Base-by-base conservation (phyloP, 257 asterid genomes). In the Rubia yunnanensis region DNA sequence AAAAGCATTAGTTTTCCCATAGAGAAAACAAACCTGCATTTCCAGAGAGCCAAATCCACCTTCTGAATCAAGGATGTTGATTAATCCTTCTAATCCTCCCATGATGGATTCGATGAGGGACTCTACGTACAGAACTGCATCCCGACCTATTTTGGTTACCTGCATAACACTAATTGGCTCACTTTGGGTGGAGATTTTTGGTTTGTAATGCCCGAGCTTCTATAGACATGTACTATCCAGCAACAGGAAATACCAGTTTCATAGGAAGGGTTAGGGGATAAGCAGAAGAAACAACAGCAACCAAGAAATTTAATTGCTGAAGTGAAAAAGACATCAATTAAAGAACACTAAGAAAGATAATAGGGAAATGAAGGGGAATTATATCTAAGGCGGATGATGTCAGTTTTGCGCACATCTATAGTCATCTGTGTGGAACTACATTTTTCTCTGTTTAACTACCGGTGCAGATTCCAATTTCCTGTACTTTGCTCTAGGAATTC, bases 31-130 rank as follows among this genome's bases (percentile, higher is more conserved):
- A 75, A 92, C 99, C 99, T 90, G 97, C 88, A 81, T 86, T 83
- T 94, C 99, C 72, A 94, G 81, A 56, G 97, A 86, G 64, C 99
- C 97, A 81, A 94, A 94, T 74, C 99, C 99, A 73, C 97, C 99
- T 76, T 90, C 99, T 1, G 99, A 94, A 78, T 94, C 96, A 3
- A 94, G 99, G 70, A 94, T 94, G 82, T 94, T 94, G 73, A 94
- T 86, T 70, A 94, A 82, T 66, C 99, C 99, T 82, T 94, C 99
- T 75, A 90, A 79, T 66, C 97, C 99, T 76, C 97, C 96, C 97
- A 90, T 90, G 81, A 94, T 88, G 69, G 97, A 94, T 78, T 94
- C 96, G 80, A 94, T 84, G 60, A 90, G 94, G 74, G 99, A 94
- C 53, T 94, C 99, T 63, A 94, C 99, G 78, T 94, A 94, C 41